Evolutionary conservation across 2,329 filamentous ascomycete genomes (phyloP).

Genomic region (Arthrobotrys musiformis): DNA sequence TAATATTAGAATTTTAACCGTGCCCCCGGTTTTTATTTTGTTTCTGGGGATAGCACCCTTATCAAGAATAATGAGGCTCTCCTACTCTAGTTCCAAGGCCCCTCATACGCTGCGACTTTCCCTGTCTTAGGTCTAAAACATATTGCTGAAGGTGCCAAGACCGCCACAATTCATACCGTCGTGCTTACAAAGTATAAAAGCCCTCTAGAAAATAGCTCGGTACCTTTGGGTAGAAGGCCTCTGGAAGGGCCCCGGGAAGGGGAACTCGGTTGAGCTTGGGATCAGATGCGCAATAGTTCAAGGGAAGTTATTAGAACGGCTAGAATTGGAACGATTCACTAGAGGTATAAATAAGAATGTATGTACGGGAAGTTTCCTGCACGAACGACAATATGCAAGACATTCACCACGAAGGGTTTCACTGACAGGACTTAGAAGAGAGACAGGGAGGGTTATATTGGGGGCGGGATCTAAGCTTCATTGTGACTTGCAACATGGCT

Average conservation of each 20-base stretch:
- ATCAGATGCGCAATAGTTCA: background rate
- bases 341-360: slow-evolving; percentile 6
- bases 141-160: too few species aligned
- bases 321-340: slow-evolving; percentile 11
- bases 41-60: background rate
- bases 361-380: slow-evolving; percentile 1
- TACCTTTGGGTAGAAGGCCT: too few species aligned
- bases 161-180: too few species aligned
- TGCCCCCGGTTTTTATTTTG: background rate
- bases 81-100: too few species aligned
- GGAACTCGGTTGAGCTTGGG: background rate
- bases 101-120: too few species aligned
- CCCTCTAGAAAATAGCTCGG: too few species aligned
- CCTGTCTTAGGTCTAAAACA: too few species aligned
- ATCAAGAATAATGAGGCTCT: too few species aligned
- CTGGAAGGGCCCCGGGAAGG: background rate
- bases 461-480: slow-evolving; percentile 14
- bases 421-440: slow-evolving; percentile 9
- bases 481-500: background rate
- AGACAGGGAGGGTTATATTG: slow-evolving; percentile 20
- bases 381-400: slow-evolving; percentile 16
- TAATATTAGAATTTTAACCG: background rate
- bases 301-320: background rate
- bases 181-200: too few species aligned
- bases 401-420: slow-evolving; percentile 21